Conservation (phyloP, 2,329 filamentous ascomycete genomes). For the Hypoxylon sp. region DNA sequence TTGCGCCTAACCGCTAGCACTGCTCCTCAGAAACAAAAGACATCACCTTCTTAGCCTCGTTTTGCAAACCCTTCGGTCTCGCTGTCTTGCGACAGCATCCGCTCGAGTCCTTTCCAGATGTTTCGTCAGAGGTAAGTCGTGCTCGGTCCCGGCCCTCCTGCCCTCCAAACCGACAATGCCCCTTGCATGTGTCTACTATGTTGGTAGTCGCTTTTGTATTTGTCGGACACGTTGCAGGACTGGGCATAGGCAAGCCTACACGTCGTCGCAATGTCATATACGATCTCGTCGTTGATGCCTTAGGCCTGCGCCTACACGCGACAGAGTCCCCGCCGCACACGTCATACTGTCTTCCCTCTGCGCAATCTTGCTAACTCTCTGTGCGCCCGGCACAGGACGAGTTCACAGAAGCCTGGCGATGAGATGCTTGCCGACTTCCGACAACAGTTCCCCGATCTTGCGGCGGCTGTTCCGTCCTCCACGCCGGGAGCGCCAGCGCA, state of each 20-base stretch:
- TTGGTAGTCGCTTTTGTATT: constrained; percentile 20
- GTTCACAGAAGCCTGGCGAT: constrained; percentile 84
- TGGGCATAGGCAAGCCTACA: not conserved
- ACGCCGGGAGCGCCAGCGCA: constrained; percentile 53
- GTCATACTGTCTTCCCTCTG: not conserved
- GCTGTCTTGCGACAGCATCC: constrained; percentile 45
- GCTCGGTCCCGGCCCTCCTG: constrained; percentile 13
- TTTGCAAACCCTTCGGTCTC: constrained; percentile 35
- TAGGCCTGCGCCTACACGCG: constrained; percentile 23
- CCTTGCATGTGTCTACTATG: constrained; percentile 21
- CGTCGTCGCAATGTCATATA: constrained; percentile 2
- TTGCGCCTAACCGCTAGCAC: constrained; percentile 11
- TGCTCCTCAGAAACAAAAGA: constrained; percentile 10
- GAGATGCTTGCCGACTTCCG: constrained; percentile 86
- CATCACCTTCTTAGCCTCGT: constrained; percentile 21
- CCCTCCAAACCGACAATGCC: constrained; percentile 4
- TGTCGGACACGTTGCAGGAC: constrained; percentile 1
- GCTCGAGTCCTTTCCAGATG: constrained; percentile 39
- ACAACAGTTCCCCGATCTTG: constrained; percentile 79
- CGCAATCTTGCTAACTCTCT: constrained; percentile 27
- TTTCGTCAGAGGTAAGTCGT: constrained; percentile 46
- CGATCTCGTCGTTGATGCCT: constrained; percentile 18
- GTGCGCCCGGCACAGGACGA: constrained; percentile 62
- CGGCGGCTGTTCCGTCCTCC: constrained; percentile 57
- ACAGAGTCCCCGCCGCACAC: constrained; percentile 7